Evolutionary conservation across 73 alveolate genomes (phyloP), one percentile per base, ranked within the genome.

Genomic region (Paramecium caudatum): DNA sequence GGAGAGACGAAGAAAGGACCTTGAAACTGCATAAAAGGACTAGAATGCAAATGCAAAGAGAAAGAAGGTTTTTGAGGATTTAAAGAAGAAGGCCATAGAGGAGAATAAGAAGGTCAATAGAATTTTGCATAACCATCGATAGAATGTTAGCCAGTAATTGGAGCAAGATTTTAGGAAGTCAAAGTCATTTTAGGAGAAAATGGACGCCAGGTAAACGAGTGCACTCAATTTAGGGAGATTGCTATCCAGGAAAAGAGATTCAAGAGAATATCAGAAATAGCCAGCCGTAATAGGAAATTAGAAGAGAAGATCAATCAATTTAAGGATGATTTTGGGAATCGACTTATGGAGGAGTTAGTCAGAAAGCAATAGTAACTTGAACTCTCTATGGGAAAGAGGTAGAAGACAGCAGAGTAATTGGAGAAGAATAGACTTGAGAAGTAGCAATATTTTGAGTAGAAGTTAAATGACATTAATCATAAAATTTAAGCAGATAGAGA

Each of bases 311-410:
- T 55, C 1, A 55, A 9, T 55, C 46, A 55, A 27, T 37, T 55
- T 55, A 55, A 23, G 23, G 80, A 55, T 55, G 80, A 55, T 55
- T 55, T 55, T 55, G 80, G 30, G 30, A 55, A 55, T 55, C 41
- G 43, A 2, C 9, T 55, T 16, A 43, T 19, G 2, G 80, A 55
- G 30, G 80, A 55, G 30, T 10, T 55, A 1, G 23, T 7, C 30
- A 55, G 30, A 55, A 55, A 10, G 30, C n/a, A 55, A 55, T 55
- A 17, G 30, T 37, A 55, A 27, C 23, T 55, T 37, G 80, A 55
- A 10, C 21, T 27, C 23, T 55, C 80, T 23, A 27, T 55, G 23
- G 80, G 30, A 27, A 27, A 10, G 10, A 55, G 80, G 30, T 55
- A 55, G 7, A 55, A 27, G 80, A 55, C 80, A 55, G 80, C 80